These are phyloP conservation scores for Echites panduratus DNA, from an alignment of 257 asterid genomes.

Conservation along the genomic window DNA sequence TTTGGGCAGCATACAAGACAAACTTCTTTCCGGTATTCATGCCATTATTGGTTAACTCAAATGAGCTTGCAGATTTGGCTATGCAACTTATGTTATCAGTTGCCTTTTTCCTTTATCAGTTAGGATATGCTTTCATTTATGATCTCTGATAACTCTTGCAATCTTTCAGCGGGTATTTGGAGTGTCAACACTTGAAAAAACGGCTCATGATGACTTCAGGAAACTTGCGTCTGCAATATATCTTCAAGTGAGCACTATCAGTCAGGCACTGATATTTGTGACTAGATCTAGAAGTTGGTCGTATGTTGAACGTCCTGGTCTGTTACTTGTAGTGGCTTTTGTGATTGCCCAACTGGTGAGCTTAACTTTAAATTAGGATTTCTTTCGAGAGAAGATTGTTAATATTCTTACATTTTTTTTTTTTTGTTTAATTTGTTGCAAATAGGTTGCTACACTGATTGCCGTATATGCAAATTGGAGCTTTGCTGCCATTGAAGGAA, in stretches of 20 bases:
- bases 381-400: not conserved
- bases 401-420: not conserved
- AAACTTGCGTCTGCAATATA: constrained; percentile 95
- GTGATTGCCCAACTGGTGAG: constrained; percentile 76
- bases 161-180: constrained; percentile 61
- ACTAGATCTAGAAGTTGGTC: constrained; percentile 97
- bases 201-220: constrained; percentile 85
- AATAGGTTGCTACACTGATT: constrained; percentile 86
- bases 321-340: constrained; percentile 75
- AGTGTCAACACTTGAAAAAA: constrained; percentile 83
- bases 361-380: not conserved
- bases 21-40: constrained; percentile 74
- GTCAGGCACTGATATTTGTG: constrained; percentile 93
- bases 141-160: constrained; percentile 8
- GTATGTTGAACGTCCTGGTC: constrained; percentile 86
- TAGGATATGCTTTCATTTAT: not conserved
- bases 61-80: not conserved
- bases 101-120: not conserved
- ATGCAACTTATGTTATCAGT: not conserved
- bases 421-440: not conserved
- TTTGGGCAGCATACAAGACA: constrained; percentile 91
- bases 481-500: constrained; percentile 95
- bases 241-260: constrained; percentile 95
- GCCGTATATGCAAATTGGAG: constrained; percentile 94
- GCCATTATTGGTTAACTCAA: not conserved